These are phyloP conservation scores for Brassica carinata DNA, from an alignment of 345 rosid genomes.

Conservation along the genomic window DNA sequence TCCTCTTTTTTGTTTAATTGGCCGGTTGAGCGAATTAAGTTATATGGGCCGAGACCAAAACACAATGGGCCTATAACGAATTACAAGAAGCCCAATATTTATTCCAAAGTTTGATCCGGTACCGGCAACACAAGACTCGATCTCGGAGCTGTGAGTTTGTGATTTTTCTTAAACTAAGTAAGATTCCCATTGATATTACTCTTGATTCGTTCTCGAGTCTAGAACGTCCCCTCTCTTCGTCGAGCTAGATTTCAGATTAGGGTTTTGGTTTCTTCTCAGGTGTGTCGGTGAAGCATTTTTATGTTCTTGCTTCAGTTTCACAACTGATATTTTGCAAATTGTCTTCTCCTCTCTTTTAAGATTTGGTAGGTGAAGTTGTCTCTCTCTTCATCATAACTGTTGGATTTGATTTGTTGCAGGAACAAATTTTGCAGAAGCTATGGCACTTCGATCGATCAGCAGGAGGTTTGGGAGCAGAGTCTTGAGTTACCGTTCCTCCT, in stretches of 20 bases:
- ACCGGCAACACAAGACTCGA: neutral
- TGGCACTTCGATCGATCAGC: slow-evolving; percentile 47
- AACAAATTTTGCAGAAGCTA: slow-evolving; percentile 16
- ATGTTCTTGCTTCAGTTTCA: neutral
- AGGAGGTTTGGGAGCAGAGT: slow-evolving; percentile 43
- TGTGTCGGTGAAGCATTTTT: slow-evolving; percentile 7
- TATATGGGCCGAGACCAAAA: neutral
- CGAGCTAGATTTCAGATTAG: slow-evolving; percentile 16
- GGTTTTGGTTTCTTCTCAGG: neutral
- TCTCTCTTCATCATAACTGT: neutral
- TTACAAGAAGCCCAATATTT: neutral
- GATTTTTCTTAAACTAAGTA: neutral
- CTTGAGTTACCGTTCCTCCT: slow-evolving; percentile 37
- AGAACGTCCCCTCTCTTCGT: neutral
- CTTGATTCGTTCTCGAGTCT: slow-evolving; percentile 1
- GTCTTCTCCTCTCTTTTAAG: neutral
- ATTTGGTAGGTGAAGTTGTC: slow-evolving; percentile 3
- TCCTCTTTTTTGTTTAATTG: neutral
- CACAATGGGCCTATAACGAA: slow-evolving; percentile 11
- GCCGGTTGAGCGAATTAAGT: neutral
- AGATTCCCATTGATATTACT: neutral
- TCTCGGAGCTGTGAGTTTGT: slow-evolving; percentile 23
- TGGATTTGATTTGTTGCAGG: slow-evolving; percentile 15
- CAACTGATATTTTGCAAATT: neutral
- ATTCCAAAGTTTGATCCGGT: neutral